These are phyloP conservation scores for Erodium trifolium DNA, from an alignment of 441 rosid genomes.

Conservation along the genomic window DNA sequence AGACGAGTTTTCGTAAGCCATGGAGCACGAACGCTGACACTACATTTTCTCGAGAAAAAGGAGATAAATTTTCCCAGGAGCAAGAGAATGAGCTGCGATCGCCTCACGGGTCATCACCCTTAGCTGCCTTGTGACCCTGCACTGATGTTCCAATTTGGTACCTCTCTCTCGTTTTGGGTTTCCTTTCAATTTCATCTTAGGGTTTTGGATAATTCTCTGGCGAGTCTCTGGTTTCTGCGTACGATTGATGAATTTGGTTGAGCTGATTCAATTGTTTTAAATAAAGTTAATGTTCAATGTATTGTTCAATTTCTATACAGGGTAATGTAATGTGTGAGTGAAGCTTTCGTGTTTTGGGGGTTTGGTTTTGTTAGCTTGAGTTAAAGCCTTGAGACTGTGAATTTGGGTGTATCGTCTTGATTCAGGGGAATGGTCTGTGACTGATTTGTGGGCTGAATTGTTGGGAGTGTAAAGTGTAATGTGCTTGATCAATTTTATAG, in stretches of 20 bases:
- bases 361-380: background rate
- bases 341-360: background rate
- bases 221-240: background rate
- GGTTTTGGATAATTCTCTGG: slow-evolving; percentile 1
- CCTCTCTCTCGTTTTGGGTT: slow-evolving; percentile 7
- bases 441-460: background rate
- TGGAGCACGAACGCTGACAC: slow-evolving; percentile 13
- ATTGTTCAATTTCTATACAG: background rate
- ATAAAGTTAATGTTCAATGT: background rate
- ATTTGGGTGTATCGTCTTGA: background rate
- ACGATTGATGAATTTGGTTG: background rate
- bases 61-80: slow-evolving; percentile 10
- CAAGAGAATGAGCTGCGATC: slow-evolving; percentile 20
- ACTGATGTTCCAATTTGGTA: slow-evolving; percentile 21
- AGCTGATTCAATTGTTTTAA: background rate
- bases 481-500: slow-evolving; percentile 1
- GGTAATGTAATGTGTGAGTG: background rate
- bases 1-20: slow-evolving; percentile 17
- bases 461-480: background rate
- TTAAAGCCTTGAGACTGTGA: too few species aligned
- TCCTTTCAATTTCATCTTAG: background rate
- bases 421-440: background rate
- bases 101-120: slow-evolving; percentile 2
- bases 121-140: background rate
- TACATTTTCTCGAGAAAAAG: slow-evolving; percentile 27